Percentiles rank a stretch among this genome's conserved stretches.
Evolutionary conservation across 768 basidiomycete species (phyloP).

Genomic region (Leucosporidium yakuticum): DNA sequence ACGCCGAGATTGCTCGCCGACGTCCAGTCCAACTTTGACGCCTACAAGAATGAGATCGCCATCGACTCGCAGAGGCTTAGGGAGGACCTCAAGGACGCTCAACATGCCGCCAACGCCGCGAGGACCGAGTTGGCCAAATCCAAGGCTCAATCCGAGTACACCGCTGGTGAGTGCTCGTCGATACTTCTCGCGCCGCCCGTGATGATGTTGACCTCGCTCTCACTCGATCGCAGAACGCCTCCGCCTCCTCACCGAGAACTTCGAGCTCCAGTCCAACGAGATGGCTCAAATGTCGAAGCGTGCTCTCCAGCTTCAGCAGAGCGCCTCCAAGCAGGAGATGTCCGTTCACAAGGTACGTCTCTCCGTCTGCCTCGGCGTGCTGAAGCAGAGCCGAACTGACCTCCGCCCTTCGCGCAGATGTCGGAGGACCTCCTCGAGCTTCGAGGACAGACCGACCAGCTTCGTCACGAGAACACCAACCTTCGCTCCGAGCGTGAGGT

Average conservation of each 20-base stretch:
- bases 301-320: slow-evolving; percentile 66
- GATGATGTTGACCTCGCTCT: background rate
- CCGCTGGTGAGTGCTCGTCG: slow-evolving; percentile 55
- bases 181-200: background rate
- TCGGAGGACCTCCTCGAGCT: slow-evolving; percentile 35
- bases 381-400: background rate
- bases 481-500: slow-evolving; percentile 88
- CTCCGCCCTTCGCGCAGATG: slow-evolving; percentile 7
- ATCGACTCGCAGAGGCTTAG: slow-evolving; percentile 65
- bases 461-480: slow-evolving; percentile 79
- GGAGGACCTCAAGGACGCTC: slow-evolving; percentile 61
- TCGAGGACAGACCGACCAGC: slow-evolving; percentile 33
- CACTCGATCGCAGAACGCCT: slow-evolving; percentile 39
- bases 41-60: slow-evolving; percentile 71
- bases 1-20: slow-evolving; percentile 61
- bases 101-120: slow-evolving; percentile 62
- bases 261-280: slow-evolving; percentile 58
- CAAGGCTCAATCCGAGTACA: slow-evolving; percentile 70
- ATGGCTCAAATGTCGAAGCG: slow-evolving; percentile 62
- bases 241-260: slow-evolving; percentile 57
- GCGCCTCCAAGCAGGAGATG: slow-evolving; percentile 67
- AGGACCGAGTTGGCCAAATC: slow-evolving; percentile 70
- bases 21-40: slow-evolving; percentile 71
- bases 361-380: slow-evolving; percentile 47
- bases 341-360: slow-evolving; percentile 64